Evolutionary conservation across 805 yeast genomes (phyloP).

Genomic region (Yueomyces sp.): DNA sequence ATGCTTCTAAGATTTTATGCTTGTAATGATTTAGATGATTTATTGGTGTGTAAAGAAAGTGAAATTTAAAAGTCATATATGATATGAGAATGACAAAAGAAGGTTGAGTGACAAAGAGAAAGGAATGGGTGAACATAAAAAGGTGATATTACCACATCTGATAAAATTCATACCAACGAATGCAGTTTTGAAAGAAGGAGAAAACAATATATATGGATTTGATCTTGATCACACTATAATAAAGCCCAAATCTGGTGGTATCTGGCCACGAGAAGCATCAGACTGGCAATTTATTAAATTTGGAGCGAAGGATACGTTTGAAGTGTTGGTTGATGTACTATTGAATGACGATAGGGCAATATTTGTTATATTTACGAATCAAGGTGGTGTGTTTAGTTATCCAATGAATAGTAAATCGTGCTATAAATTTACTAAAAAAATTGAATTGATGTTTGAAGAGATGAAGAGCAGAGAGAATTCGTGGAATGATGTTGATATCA

Average conservation of each 20-base stretch:
- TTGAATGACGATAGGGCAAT: conserved; percentile 18
- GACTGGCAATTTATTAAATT: conserved; percentile 68
- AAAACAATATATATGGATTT: conserved; percentile 48
- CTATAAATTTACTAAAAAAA: conserved; percentile 28
- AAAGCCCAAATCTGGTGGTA: conserved; percentile 33
- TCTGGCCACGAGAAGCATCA: conserved; percentile 42
- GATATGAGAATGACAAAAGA: too few relatives aligned
- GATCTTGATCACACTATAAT: conserved; percentile 80
- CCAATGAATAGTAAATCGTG: conserved; percentile 23
- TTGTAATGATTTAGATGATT: too few relatives aligned
- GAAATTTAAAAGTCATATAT: too few relatives aligned
- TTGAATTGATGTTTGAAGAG: conserved; percentile 27
- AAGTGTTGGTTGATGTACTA: conserved; percentile 7
- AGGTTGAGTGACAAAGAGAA: too few relatives aligned
- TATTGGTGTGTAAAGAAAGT: too few relatives aligned
- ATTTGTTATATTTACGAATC: conserved; percentile 74
- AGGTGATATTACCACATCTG: conserved; percentile 29
- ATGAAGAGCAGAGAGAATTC: conserved; percentile 5
- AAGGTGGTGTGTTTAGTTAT: conserved; percentile 39
- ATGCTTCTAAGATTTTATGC: too few relatives aligned
- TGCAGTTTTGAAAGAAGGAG: background rate
- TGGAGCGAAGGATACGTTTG: conserved; percentile 9
- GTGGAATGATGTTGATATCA: conserved; percentile 2
- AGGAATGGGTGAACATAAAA: conserved; percentile 14
- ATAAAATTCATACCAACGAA: conserved; percentile 29